A percentile compares a stretch with the other conserved stretches of the same genome.
Conservation (phyloP, 306 rosid species). For the Quercus variabilis region DNA sequence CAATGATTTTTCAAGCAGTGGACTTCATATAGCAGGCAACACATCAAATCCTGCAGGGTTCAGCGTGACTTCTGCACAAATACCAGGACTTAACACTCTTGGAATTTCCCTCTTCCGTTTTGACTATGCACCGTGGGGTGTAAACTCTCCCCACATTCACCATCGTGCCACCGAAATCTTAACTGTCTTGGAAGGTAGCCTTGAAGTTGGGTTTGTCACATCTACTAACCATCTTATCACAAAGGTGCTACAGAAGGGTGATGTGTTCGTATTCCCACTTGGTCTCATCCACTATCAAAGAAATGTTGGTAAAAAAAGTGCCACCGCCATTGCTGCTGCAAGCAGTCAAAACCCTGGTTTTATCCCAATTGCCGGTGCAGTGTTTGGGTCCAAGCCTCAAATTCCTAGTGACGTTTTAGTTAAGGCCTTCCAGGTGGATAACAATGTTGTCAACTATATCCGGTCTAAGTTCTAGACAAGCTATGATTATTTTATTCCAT, state of each 20-base stretch:
- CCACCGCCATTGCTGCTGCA: constrained; percentile 27
- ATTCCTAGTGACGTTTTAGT: constrained; percentile 26
- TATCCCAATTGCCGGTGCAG: constrained; percentile 20
- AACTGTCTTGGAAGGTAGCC: constrained; percentile 27
- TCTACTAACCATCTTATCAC: constrained; percentile 22
- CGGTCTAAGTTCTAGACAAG: no score
- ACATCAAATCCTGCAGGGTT: constrained; percentile 30
- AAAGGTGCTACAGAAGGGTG: constrained; percentile 23
- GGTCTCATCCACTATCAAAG: constrained; percentile 33
- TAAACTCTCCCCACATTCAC: constrained; percentile 30
- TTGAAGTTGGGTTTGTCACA: constrained; percentile 37
- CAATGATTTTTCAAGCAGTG: constrained; percentile 28
- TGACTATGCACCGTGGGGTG: constrained; percentile 25
- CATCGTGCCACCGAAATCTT: constrained; percentile 31
- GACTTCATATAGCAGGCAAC: constrained; percentile 25
- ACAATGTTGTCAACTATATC: not conserved
- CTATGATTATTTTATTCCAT: no score
- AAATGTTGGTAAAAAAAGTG: constrained; percentile 16
- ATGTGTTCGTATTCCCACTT: constrained; percentile 31
- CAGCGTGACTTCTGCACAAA: constrained; percentile 20
- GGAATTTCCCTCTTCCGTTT: constrained; percentile 26
- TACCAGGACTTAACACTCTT: constrained; percentile 35
- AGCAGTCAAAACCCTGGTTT: constrained; percentile 41
- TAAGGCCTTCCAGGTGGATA: constrained; percentile 25
- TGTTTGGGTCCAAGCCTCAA: constrained; percentile 30